A percentile compares a stretch with the other conserved stretches of the same genome.
These are phyloP conservation scores for Ambrosiella xylebori DNA, from an alignment of 2,329 filamentous ascomycete species.

Conservation along the genomic window DNA sequence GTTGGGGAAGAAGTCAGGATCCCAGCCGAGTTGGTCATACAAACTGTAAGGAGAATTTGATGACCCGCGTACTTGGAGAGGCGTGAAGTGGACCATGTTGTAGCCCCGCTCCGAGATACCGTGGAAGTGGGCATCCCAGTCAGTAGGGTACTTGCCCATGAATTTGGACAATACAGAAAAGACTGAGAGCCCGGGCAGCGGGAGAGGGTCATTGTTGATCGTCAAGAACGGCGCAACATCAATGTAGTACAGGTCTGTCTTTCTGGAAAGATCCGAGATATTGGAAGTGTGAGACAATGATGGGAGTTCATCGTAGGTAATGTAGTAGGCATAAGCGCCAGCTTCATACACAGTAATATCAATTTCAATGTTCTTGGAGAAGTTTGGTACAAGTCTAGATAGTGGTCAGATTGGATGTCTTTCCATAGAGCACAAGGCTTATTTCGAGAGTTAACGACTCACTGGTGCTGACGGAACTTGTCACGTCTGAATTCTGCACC, in stretches of 20 bases:
- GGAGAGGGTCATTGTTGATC: conserved; percentile 56
- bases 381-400: conserved; percentile 66
- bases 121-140: conserved; percentile 78
- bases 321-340: conserved; percentile 88
- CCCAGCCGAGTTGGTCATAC: conserved; percentile 80
- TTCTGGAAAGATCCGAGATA: conserved; percentile 25
- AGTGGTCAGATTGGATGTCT: not conserved
- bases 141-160: conserved; percentile 78
- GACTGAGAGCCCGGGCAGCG: conserved; percentile 72
- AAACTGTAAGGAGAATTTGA: conserved; percentile 98
- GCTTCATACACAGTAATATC: conserved; percentile 69
- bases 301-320: conserved; percentile 76
- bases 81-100: conserved; percentile 98
- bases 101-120: conserved; percentile 86
- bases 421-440: conserved; percentile 21
- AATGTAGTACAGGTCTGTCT: conserved; percentile 73
- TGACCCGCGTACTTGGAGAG: conserved; percentile 67
- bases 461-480: conserved; percentile 81
- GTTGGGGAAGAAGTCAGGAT: conserved; percentile 61
- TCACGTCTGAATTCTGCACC: conserved; percentile 61
- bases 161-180: conserved; percentile 96
- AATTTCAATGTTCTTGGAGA: conserved; percentile 81
- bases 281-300: conserved; percentile 41
- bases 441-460: conserved; percentile 33
- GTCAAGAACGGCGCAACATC: conserved; percentile 73